Evolutionary conservation across 495 filamentous ascomycete species (phyloP).

Genomic region (Umbilicaria muhlenbergii): DNA sequence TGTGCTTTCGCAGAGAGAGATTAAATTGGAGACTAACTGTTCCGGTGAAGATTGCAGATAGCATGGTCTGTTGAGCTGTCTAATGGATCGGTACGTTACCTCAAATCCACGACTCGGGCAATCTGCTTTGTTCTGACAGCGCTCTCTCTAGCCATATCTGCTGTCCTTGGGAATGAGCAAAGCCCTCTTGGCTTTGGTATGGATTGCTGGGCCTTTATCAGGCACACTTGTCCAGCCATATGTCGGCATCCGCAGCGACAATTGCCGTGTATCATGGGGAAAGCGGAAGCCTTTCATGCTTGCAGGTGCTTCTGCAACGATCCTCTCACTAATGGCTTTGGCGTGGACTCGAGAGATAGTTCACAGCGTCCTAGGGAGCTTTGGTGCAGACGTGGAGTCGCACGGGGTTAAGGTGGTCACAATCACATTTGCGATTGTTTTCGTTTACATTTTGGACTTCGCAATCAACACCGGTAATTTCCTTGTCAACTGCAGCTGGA

Average conservation of each 20-base stretch:
- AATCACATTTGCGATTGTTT: conserved; percentile 60
- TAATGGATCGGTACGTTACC: conserved; percentile 51
- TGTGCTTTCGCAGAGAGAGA: neutral
- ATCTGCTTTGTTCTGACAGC: neutral
- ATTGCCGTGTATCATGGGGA: conserved; percentile 64
- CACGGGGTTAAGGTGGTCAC: conserved; percentile 39
- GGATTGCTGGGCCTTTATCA: conserved; percentile 82
- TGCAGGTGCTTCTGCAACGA: conserved; percentile 53
- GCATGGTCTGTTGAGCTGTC: conserved; percentile 90
- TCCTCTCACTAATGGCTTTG: conserved; percentile 55
- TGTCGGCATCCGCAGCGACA: conserved; percentile 79
- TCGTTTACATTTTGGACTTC: conserved; percentile 79
- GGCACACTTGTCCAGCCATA: conserved; percentile 87
- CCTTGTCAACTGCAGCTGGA: neutral
- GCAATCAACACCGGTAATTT: conserved; percentile 74
- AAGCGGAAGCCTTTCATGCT: conserved; percentile 84
- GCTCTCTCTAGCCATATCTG: conserved; percentile 36
- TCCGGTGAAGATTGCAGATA: conserved; percentile 50
- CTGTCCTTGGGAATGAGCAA: conserved; percentile 81
- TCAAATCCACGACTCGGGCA: neutral
- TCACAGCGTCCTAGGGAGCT: conserved; percentile 49
- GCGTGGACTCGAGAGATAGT: conserved; percentile 76
- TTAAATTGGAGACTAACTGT: neutral
- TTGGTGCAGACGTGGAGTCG: conserved; percentile 51
- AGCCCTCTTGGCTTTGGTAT: conserved; percentile 80